Conservation (phyloP, 768 basidiomycete species). For the Nidula microcarpa region DNA sequence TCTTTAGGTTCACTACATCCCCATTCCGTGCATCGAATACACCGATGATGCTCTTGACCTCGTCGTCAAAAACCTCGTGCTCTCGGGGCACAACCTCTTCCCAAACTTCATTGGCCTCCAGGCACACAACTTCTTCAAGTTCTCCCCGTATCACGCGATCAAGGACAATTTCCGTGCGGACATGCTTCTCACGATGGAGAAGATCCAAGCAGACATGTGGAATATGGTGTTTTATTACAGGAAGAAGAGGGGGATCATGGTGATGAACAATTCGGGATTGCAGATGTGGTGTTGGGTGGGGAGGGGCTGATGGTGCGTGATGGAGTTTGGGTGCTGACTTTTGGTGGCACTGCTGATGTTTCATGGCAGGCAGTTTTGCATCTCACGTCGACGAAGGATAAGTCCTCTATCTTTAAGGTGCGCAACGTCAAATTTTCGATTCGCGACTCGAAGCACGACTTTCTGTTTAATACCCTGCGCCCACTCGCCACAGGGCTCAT, state of each 20-base stretch:
- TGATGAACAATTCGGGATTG: constrained; percentile 76
- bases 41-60: constrained; percentile 2
- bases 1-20: constrained; percentile 55
- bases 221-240: constrained; percentile 91
- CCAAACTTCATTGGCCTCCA: constrained; percentile 46
- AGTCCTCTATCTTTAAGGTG: constrained; percentile 69
- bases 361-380: constrained; percentile 50
- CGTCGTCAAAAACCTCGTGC: constrained; percentile 58
- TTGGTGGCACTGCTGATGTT: too few species aligned
- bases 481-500: constrained; percentile 80
- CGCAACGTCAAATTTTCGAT: constrained; percentile 83
- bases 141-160: constrained; percentile 71
- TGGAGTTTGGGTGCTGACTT: too few species aligned
- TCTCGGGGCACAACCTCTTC: constrained; percentile 42
- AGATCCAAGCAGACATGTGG: constrained; percentile 92
- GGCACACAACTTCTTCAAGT: constrained; percentile 78
- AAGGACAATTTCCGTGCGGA: constrained; percentile 36
- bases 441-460: constrained; percentile 87
- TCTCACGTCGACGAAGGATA: constrained; percentile 54
- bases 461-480: constrained; percentile 81
- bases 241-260: constrained; percentile 81
- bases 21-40: constrained; percentile 3
- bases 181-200: constrained; percentile 45
- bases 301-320: constrained; percentile 37
- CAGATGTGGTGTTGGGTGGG: constrained; percentile 84